Evolutionary conservation across 208 protist genomes (phyloP), one percentile per base, ranked within the genome.

Genomic region (Herpetomonas samuelpessoai): DNA sequence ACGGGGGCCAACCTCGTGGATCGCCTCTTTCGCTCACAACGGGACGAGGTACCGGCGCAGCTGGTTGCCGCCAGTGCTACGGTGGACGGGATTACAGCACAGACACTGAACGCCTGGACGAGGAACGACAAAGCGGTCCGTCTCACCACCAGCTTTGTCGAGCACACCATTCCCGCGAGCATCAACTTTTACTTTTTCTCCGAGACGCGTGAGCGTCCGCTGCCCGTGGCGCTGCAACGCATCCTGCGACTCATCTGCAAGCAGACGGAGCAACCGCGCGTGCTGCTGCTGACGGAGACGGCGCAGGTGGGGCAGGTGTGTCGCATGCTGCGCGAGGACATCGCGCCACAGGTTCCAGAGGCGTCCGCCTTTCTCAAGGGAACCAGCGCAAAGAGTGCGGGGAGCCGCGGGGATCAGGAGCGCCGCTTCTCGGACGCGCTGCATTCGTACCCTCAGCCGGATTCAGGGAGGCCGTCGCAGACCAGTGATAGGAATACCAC

Each of bases 61-160:
- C 65, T 96, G 6, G 78, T 96, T 18, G 89, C 86, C 18, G 84
- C 80, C 39, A 93, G 86, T 58, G 89, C 89, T 16, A 93, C 89
- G 22, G 76, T 96, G 29, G 84, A 96, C 68, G 78, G 86, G 47
- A 68, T 72, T 31, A 96, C 89, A 10, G 89, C 89, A 46, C 86
- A 82, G 74, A 76, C 71, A 31, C 79, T 96, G 21, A 96, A 96
- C 72, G 74, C 71, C 41, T 96, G 86, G 84, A 92, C 81, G 56
- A 81, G 86, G 24, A 96, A 96, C 52, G 89, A 96, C 59, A 86
- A 77, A 55, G 86, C 86, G 26, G 84, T 92, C 61, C 86, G 89
- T 44, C 76, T 96, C 21, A 96, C 89, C 3, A 93, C 89, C 24
- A 93, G 86, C 68, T 91, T 96, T 58, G 83, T 90, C 16, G 86